Evolutionary conservation across 257 asterid genomes (phyloP).

Genomic region (Coffea canephora): DNA sequence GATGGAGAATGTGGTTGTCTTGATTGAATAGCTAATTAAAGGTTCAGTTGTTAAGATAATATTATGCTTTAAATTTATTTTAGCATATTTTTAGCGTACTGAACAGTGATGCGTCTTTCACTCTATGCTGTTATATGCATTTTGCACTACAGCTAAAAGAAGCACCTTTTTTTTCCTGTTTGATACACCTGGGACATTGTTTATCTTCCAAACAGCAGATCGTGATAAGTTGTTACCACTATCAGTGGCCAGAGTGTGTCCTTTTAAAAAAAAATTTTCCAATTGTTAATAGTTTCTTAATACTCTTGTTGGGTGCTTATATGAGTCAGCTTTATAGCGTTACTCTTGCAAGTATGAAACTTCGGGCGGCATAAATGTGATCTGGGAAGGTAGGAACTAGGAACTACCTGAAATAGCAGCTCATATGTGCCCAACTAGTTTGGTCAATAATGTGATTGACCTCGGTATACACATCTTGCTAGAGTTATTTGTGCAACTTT

Average conservation of each 20-base stretch:
- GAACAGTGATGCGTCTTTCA: neutral
- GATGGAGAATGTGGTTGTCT: neutral
- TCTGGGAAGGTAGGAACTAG: neutral
- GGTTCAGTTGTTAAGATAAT: neutral
- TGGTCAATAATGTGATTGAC: neutral
- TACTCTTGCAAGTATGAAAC: neutral
- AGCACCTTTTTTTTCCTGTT: too few species aligned
- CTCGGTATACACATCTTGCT: neutral
- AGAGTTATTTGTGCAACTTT: neutral
- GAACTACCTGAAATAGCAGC: neutral
- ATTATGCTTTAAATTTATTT: neutral
- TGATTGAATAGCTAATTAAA: neutral
- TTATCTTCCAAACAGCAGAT: too few species aligned
- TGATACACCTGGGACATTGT: too few species aligned
- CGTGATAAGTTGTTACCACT: too few species aligned
- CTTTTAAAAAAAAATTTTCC: neutral
- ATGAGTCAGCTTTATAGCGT: neutral
- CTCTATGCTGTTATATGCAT: neutral
- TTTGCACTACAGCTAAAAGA: too few species aligned
- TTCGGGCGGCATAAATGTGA: neutral
- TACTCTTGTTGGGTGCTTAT: neutral
- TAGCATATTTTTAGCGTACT: neutral
- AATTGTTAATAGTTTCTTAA: neutral
- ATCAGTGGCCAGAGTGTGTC: neutral
- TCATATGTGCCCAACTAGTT: neutral